Base-by-base conservation (phyloP, 352 stramenopile species). In the Nothophytophthora sp. region DNA sequence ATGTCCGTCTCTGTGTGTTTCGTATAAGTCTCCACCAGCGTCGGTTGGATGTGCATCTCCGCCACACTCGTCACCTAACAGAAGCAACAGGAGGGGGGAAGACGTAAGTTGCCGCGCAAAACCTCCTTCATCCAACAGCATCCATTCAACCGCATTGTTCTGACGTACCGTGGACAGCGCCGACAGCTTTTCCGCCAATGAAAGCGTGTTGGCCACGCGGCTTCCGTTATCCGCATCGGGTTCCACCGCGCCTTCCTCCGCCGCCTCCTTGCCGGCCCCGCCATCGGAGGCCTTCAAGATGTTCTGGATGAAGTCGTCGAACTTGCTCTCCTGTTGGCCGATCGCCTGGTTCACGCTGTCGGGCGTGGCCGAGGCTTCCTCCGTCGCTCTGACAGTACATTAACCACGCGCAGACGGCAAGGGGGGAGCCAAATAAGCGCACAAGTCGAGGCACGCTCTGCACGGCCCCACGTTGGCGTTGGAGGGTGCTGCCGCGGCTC, bases 291-390 rank as follows among this genome's bases (percentile, higher is more conserved):
- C 85, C 60, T 90, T 90, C 11, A 93, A 65, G 41, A 93, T 89
- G 40, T 88, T 89, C 63, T 91, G 78, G 49, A 93, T 93, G 44
- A 93, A 93, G 62, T 91, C 80, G 43, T 90, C 80, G 43, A 93
- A 87, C 50, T 85, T 79, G 60, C 68, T 79, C 36, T 85, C 72
- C 60, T 84, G 75, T 60, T 88, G 78, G 58, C 85, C 74, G 33
- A 88, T 83, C 22, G 76, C 76, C 29, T 72, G 46, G 45, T 73
- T 67, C 11, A 87, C 70, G 45, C 63, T 75, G 39, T 86, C 73
- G n/a, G 58, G 67, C 8, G 64, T 62, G 5, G 50, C 36, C 7
- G 47, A 67, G 16, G 50, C 66, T n/a, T 88, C 74, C 30, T 86
- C 79, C 19, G 74, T 64, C 1, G 67, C 67, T 40, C 77, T 81